Percentiles rank a stretch among this genome's conserved stretches.
These are phyloP conservation scores for Scalesia atractyloides DNA, from an alignment of 129 eudicot genomes.

Conservation along the genomic window DNA sequence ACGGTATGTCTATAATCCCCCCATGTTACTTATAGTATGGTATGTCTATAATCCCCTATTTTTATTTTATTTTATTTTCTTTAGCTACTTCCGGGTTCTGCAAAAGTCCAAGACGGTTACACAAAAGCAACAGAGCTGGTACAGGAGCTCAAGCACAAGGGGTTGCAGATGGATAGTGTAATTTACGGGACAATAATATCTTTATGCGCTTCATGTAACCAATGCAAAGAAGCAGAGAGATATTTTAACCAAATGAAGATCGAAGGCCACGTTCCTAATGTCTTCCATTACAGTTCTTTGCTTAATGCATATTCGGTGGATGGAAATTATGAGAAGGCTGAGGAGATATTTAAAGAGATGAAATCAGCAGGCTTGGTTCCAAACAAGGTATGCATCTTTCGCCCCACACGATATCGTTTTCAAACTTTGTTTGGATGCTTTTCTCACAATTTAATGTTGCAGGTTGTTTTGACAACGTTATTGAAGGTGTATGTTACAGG, in stretches of 20 bases:
- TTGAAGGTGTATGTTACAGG: slow-evolving; percentile 88
- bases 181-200: slow-evolving; percentile 70
- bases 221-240: slow-evolving; percentile 75
- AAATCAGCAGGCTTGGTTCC: slow-evolving; percentile 69
- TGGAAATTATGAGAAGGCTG: slow-evolving; percentile 79
- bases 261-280: slow-evolving; percentile 83
- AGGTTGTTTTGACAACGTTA: slow-evolving; percentile 84
- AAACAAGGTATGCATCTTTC: slow-evolving; percentile 68
- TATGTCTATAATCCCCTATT: background rate
- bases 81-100: slow-evolving; percentile 84
- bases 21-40: slow-evolving; percentile 55
- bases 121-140: slow-evolving; percentile 69
- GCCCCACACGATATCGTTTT: background rate
- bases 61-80: slow-evolving; percentile 8
- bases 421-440: slow-evolving; percentile 14
- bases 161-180: slow-evolving; percentile 67
- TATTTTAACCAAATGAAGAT: slow-evolving; percentile 72
- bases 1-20: slow-evolving; percentile 50
- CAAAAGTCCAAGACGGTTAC: slow-evolving; percentile 70
- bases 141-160: slow-evolving; percentile 61
- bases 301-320: slow-evolving; percentile 79
- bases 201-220: slow-evolving; percentile 79
- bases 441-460: slow-evolving; percentile 34
- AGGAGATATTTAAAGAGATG: slow-evolving; percentile 67
- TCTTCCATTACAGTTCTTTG: slow-evolving; percentile 85